Evolutionary conservation across 768 basidiomycete species (phyloP), one percentile per base, ranked within the genome.

Genomic region (Rhizopogon vinicolor): DNA sequence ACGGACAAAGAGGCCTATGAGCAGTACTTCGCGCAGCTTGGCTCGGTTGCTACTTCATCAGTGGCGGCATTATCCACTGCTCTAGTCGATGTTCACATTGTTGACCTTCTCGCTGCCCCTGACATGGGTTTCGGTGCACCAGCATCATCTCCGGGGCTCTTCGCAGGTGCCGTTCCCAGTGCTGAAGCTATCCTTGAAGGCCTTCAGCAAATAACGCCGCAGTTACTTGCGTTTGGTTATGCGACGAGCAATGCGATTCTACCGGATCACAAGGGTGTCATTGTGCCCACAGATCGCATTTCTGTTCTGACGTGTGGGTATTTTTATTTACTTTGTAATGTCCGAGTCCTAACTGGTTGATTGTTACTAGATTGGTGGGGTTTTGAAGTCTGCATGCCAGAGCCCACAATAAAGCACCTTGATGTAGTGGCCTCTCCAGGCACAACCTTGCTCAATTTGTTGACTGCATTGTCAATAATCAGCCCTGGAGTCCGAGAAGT

Each of bases 321-420:
- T 33, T 44, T 42, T 44, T 40, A 52, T 53, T 19, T 43, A 25
- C 28, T 7, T 37, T 3, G 31, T 58, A 6, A 22, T 33, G 44
- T 33, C 44, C 41, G 37, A 29, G 0, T 43, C 19, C 58, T 62
- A 54, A 67, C 52, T 2, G 18, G 37, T 40, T 46, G 33, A 53
- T 28, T 14, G 25, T 25, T 5, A 25, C 18, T 58, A 93, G 91
- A 93, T 68, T 93, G 92, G 92, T 95, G 92, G 92, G 92, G 92
- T 13, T 74, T 91, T 12, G 92, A 95, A 65, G 53, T 93, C 0
- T 77, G 84, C 37, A 75, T 95, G 28, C 92, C 93, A 4, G 80
- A 85, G 18, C 80, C 90, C 1, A 81, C 89, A 1, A 62, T 95
- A 37, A 65, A 64, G 29, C 80, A 83, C 63, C 77, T 95, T 18